phyloP scores from a whole-genome alignment of 1,284 basidiomycete species.

The Phaffia rhodozyma region DNA sequence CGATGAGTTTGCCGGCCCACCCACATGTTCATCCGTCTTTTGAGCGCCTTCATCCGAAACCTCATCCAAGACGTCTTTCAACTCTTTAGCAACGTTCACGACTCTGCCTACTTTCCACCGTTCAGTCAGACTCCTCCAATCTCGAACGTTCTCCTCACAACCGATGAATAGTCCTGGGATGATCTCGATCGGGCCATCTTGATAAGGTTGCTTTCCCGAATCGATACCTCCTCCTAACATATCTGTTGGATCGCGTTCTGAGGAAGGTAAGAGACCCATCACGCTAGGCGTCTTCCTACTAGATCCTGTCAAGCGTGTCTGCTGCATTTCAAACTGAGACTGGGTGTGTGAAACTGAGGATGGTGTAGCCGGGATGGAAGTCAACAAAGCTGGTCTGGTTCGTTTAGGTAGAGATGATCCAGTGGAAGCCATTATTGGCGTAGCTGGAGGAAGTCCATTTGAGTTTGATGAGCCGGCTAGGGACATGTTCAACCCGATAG shows the following conservation, averaged over 20 bases:
- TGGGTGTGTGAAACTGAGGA: neutral
- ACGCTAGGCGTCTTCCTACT: neutral
- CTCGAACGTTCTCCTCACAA: constrained; percentile 80
- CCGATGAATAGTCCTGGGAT: constrained; percentile 85
- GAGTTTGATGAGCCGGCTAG: neutral
- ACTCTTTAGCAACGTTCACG: constrained; percentile 92
- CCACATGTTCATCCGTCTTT: constrained; percentile 7
- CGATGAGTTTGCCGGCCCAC: neutral
- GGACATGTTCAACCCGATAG: constrained; percentile 6
- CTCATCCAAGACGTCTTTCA: constrained; percentile 60
- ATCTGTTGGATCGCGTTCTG: constrained; percentile 16
- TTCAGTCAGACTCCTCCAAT: constrained; percentile 57
- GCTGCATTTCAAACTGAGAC: neutral
- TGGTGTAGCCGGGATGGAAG: neutral
- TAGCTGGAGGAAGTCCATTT: neutral
- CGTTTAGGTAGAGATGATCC: neutral
- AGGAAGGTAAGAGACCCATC: constrained; percentile 7
- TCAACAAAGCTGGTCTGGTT: constrained; percentile 3
- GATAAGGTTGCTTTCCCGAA: constrained; percentile 46
- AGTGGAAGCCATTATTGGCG: neutral
- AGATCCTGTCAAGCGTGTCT: neutral
- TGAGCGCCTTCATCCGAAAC: constrained; percentile 22
- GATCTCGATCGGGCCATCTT: constrained; percentile 74
- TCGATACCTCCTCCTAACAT: neutral
- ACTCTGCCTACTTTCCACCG: constrained; percentile 57